These are phyloP conservation scores for Blastocystis hominis DNA, from an alignment of 352 stramenopile genomes.

Conservation along the genomic window DNA sequence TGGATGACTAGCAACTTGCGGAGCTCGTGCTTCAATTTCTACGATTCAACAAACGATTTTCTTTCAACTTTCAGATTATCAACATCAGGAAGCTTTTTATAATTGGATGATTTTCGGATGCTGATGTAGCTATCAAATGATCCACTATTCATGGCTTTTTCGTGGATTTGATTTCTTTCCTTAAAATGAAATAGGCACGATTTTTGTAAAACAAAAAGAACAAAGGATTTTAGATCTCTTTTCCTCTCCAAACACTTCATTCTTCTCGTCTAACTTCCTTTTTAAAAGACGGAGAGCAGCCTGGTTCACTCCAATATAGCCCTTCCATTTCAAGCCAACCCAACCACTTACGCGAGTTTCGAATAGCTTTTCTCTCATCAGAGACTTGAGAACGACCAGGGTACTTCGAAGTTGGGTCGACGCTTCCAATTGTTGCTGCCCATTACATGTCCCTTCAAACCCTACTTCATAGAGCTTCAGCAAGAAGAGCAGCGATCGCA, in stretches of 20 bases:
- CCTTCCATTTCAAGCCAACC: not conserved
- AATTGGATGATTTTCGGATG: slow-evolving; percentile 47
- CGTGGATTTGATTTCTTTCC: not conserved
- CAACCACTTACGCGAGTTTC: not conserved
- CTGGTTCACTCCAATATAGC: slow-evolving; percentile 54
- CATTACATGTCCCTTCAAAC: not conserved
- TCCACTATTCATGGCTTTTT: not conserved
- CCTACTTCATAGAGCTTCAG: slow-evolving; percentile 54
- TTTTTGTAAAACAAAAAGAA: slow-evolving; percentile 43
- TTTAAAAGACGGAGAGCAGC: slow-evolving; percentile 53
- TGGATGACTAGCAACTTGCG: not conserved
- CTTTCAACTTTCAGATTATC: not conserved
- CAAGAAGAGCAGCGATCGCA: slow-evolving; percentile 56
- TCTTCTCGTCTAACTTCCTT: slow-evolving; percentile 44
- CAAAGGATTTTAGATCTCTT: slow-evolving; percentile 30
- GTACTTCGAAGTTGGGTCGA: not conserved
- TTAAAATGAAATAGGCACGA: not conserved
- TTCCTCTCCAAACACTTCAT: not conserved
- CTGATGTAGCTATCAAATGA: slow-evolving; percentile 33
- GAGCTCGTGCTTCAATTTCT: slow-evolving; percentile 18
- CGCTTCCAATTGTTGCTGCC: slow-evolving; percentile 29
- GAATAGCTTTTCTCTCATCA: slow-evolving; percentile 46
- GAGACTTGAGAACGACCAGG: not conserved
- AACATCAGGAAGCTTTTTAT: slow-evolving; percentile 17
- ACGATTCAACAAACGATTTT: not conserved